phyloP scores from a whole-genome alignment of 352 stramenopile genomes.

The Pythium brachiatum region DNA sequence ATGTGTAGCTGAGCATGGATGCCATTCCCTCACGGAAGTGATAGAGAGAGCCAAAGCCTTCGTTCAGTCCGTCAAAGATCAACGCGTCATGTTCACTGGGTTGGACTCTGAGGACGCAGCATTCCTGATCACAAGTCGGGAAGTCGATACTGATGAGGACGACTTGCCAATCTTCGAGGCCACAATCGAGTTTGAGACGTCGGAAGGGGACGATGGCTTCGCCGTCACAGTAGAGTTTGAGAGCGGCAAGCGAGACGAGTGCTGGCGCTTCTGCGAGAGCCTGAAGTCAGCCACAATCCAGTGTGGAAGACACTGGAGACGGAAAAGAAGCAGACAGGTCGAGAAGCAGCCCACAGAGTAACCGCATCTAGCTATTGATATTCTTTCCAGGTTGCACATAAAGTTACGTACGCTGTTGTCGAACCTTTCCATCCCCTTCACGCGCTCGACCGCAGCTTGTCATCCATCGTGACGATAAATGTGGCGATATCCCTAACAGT shows the following conservation, averaged over 20 bases:
- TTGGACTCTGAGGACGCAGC: neutral
- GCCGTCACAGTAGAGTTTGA: constrained; percentile 47
- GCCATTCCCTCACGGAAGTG: constrained; percentile 40
- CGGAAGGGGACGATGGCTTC: constrained; percentile 17
- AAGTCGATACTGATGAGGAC: neutral
- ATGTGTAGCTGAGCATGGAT: constrained; percentile 30
- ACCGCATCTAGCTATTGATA: no score
- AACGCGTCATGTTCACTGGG: neutral
- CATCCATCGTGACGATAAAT: constrained; percentile 51
- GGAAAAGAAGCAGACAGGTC: constrained; percentile 28
- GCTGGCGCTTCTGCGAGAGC: constrained; percentile 59
- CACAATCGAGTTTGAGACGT: constrained; percentile 9
- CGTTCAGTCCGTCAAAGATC: constrained; percentile 9
- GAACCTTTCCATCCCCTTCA: neutral
- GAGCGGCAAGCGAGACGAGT: constrained; percentile 50
- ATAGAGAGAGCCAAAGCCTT: constrained; percentile 43
- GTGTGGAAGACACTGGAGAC: constrained; percentile 62
- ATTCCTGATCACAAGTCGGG: neutral
- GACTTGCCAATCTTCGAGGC: constrained; percentile 5
- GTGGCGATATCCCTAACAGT: constrained; percentile 64
- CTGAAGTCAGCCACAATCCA: constrained; percentile 62
- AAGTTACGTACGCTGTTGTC: no score
- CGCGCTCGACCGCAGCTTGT: constrained; percentile 27
- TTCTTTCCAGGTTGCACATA: no score
- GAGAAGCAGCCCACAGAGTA: neutral